These are phyloP conservation scores for Gypsophila paniculata DNA, from an alignment of 179 eudicot species.

Conservation along the genomic window DNA sequence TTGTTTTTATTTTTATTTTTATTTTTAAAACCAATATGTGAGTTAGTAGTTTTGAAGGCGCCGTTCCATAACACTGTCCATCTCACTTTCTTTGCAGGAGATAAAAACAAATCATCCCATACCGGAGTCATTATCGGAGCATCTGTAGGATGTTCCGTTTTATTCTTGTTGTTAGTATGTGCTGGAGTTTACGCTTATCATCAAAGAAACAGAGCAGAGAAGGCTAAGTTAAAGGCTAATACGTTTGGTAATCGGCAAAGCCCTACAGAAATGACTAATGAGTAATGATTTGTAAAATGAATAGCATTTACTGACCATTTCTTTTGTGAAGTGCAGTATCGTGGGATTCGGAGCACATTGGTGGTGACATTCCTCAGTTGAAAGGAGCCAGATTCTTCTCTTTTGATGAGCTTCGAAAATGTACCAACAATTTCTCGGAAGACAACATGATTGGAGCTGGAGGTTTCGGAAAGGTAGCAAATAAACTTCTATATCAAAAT, in stretches of 20 bases:
- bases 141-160: slow-evolving; percentile 29
- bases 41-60: not conserved
- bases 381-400: slow-evolving; percentile 71
- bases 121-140: slow-evolving; percentile 31
- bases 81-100: slow-evolving; percentile 21
- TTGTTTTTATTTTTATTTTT: not conserved
- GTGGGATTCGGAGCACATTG: slow-evolving; percentile 49
- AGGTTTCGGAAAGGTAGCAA: slow-evolving; percentile 77
- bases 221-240: slow-evolving; percentile 25
- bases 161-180: slow-evolving; percentile 24
- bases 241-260: slow-evolving; percentile 29
- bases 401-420: slow-evolving; percentile 59
- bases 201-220: slow-evolving; percentile 29
- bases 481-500: not conserved
- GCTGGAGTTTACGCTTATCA: slow-evolving; percentile 32
- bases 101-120: slow-evolving; percentile 7
- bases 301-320: not conserved
- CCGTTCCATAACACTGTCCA: not conserved
- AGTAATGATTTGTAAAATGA: not conserved
- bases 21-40: too few species aligned
- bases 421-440: slow-evolving; percentile 69
- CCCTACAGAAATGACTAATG: slow-evolving; percentile 5
- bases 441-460: slow-evolving; percentile 67
- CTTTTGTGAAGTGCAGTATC: slow-evolving; percentile 41
- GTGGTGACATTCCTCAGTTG: slow-evolving; percentile 57